A percentile compares a stretch with the other conserved stretches of the same genome.
These are phyloP conservation scores for Leccinum rimulosum DNA, from an alignment of 768 basidiomycete genomes.

Conservation along the genomic window DNA sequence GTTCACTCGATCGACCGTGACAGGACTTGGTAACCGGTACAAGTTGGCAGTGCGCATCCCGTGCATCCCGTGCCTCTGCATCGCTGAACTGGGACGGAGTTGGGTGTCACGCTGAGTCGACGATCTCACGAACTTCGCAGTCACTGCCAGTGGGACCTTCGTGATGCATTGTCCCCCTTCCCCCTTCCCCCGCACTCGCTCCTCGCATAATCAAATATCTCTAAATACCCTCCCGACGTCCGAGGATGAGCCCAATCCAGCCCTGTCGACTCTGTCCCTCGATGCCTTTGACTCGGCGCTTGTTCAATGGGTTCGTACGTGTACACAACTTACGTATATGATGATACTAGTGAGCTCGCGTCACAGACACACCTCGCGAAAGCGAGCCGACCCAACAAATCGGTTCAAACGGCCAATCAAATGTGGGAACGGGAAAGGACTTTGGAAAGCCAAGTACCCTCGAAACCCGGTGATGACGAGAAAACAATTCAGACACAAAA, in stretches of 20 bases:
- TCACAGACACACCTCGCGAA: background rate
- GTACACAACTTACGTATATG: background rate
- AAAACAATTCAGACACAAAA: background rate
- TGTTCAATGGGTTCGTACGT: background rate
- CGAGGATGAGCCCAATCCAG: background rate
- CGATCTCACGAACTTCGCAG: background rate
- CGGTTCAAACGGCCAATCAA: background rate
- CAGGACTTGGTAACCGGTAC: background rate
- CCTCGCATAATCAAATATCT: background rate
- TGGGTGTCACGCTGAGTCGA: fast-evolving
- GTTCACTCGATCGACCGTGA: background rate
- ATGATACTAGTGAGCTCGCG: background rate
- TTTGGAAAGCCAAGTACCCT: background rate
- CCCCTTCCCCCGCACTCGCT: background rate
- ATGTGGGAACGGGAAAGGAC: background rate
- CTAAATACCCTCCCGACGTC: background rate
- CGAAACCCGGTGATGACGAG: background rate
- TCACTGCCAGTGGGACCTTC: background rate
- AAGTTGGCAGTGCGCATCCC: background rate
- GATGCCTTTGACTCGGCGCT: background rate
- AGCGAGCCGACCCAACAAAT: background rate
- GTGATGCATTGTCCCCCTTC: background rate
- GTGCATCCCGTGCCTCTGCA: background rate
- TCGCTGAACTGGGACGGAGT: background rate
- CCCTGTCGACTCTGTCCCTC: background rate